Percentiles rank a stretch among this genome's conserved stretches.
Evolutionary conservation across 2,329 filamentous ascomycete genomes (phyloP).

Genomic region (Cytospora paraplurivora): DNA sequence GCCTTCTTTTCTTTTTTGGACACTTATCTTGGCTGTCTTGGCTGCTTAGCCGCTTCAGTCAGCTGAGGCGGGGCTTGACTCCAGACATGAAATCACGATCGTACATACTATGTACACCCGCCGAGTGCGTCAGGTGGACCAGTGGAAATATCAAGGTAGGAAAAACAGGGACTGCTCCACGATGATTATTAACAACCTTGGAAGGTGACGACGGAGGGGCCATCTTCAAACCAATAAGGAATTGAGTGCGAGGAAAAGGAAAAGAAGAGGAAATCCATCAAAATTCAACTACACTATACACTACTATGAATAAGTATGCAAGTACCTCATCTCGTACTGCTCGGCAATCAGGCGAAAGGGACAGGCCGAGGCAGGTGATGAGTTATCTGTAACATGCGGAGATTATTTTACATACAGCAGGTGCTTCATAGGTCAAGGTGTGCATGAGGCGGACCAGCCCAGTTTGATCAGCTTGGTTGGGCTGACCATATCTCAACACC

Average conservation of each 20-base stretch:
- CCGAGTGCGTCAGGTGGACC: neutral
- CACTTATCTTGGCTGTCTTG: neutral
- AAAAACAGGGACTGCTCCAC: too few relatives aligned
- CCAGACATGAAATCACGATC: neutral
- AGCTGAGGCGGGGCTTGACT: slow-evolving; percentile 1
- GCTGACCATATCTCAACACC: neutral
- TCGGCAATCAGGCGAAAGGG: neutral
- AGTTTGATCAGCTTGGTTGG: neutral
- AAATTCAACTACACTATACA: neutral
- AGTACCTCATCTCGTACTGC: neutral
- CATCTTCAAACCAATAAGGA: too few relatives aligned
- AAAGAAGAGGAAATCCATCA: neutral
- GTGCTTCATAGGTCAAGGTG: neutral
- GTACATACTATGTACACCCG: neutral
- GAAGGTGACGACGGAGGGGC: too few relatives aligned
- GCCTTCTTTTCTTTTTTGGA: neutral
- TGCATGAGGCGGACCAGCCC: neutral
- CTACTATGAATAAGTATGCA: neutral
- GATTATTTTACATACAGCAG: neutral
- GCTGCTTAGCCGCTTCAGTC: neutral
- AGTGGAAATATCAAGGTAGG: neutral
- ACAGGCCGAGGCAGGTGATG: neutral
- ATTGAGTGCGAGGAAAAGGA: too few relatives aligned
- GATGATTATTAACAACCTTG: too few relatives aligned
- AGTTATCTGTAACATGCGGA: neutral